phyloP scores from a whole-genome alignment of 306 rosid genomes.

The Morella rubra region DNA sequence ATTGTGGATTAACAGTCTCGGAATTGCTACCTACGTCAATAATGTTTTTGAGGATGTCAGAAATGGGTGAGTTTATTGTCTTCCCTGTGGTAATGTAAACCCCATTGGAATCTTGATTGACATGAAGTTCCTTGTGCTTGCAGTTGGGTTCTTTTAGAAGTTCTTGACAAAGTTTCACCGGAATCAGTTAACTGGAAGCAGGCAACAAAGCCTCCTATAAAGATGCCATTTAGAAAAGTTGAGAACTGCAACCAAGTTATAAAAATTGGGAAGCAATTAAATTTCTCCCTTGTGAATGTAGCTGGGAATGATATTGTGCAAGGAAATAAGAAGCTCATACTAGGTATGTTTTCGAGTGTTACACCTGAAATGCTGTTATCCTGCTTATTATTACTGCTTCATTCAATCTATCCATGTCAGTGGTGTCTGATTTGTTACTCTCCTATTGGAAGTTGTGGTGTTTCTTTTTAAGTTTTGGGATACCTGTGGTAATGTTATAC shows the following conservation, averaged over 20 bases:
- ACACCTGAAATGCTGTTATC: constrained; percentile 6
- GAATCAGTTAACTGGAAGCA: constrained; percentile 95
- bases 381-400: constrained; percentile 12
- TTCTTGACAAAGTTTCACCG: constrained; percentile 85
- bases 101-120: constrained; percentile 29
- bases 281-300: constrained; percentile 88
- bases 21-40: constrained; percentile 76
- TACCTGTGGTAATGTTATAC: not conserved
- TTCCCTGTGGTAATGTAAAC: not conserved
- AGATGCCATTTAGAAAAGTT: constrained; percentile 98
- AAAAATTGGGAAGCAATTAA: constrained; percentile 76
- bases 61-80: constrained; percentile 66
- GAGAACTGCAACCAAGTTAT: constrained; percentile 99
- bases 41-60: constrained; percentile 96
- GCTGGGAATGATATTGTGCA: constrained; percentile 98
- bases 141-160: constrained; percentile 98
- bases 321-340: constrained; percentile 95
- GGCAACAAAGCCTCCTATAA: constrained; percentile 96
- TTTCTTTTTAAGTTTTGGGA: constrained; percentile 9
- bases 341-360: constrained; percentile 52
- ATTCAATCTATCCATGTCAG: constrained; percentile 8
- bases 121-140: constrained; percentile 18
- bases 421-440: constrained; percentile 9
- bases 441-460: constrained; percentile 14
- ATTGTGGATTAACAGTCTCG: constrained; percentile 53